These are phyloP conservation scores for Paratinospora sagittata DNA, from an alignment of 164 flowering plant species.

Conservation along the genomic window DNA sequence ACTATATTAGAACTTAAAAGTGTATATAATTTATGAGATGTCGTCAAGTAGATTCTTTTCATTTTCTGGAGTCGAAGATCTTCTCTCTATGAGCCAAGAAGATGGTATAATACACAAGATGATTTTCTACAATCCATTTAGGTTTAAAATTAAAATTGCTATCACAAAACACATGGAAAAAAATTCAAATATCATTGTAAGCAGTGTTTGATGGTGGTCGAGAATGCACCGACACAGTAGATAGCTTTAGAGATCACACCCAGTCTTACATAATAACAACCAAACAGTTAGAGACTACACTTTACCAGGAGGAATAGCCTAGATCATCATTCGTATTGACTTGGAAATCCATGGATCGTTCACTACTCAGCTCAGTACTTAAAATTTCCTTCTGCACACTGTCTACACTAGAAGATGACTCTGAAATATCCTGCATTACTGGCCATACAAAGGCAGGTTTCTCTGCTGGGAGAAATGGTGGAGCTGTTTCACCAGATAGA, in stretches of 20 bases:
- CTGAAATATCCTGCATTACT: constrained; percentile 15
- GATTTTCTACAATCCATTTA: neutral
- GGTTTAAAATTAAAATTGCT: neutral
- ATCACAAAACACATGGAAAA: neutral
- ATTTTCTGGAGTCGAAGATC: neutral
- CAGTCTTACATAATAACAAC: neutral
- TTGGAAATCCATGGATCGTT: constrained; percentile 18
- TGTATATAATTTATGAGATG: neutral
- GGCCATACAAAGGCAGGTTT: too few species aligned
- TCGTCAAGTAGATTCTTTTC: neutral
- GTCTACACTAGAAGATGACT: constrained; percentile 8
- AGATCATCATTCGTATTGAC: neutral
- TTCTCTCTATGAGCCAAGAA: neutral
- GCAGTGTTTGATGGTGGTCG: too few species aligned
- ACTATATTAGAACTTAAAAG: too few species aligned
- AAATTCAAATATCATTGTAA: too few species aligned
- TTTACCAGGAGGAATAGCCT: neutral
- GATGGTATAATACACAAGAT: too few species aligned
- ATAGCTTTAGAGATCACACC: neutral
- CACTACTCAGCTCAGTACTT: constrained; percentile 29
- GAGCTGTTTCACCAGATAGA: too few species aligned
- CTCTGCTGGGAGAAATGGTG: too few species aligned
- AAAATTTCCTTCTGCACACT: constrained; percentile 22
- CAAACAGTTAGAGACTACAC: neutral
- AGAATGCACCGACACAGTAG: too few species aligned